phyloP scores from a whole-genome alignment of 192 early-diverging fungal species.

The Allomyces macrogynus region DNA sequence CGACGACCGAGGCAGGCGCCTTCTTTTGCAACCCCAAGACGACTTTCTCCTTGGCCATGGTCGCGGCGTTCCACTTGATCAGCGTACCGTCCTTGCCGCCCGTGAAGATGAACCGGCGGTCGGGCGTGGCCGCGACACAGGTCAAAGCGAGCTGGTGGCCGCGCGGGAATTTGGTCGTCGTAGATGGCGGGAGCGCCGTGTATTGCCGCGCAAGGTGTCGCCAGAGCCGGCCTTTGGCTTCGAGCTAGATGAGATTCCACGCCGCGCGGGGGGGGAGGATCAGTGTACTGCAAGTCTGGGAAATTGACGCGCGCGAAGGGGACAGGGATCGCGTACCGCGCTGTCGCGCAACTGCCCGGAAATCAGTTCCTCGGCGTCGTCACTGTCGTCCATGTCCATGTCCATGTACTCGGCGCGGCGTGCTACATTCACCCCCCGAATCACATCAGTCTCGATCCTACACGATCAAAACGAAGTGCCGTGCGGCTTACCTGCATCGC shows the following conservation, averaged over 20 bases:
- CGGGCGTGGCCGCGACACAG: conserved; percentile 47
- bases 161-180: conserved; percentile 18
- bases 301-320: no score
- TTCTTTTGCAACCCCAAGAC: conserved; percentile 49
- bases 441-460: background rate
- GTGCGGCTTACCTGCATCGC: conserved; percentile 22
- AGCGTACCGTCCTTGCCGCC: conserved; percentile 83
- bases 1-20: conserved; percentile 20
- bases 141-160: conserved; percentile 66
- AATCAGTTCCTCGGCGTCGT: conserved; percentile 2
- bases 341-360: conserved; percentile 10
- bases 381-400: background rate
- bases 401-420: conserved; percentile 1
- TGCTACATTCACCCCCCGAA: background rate
- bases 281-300: no score
- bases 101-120: conserved; percentile 50
- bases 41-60: background rate
- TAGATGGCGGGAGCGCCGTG: conserved; percentile 11
- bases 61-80: conserved; percentile 41
- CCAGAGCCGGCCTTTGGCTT: conserved; percentile 10
- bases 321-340: conserved; percentile 12
- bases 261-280: no score
- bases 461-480: no score
- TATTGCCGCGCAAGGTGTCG: conserved; percentile 14
- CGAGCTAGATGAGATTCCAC: no score